These are phyloP conservation scores for Cytospora chrysosperma DNA, from an alignment of 2,329 filamentous ascomycete species.

Conservation along the genomic window DNA sequence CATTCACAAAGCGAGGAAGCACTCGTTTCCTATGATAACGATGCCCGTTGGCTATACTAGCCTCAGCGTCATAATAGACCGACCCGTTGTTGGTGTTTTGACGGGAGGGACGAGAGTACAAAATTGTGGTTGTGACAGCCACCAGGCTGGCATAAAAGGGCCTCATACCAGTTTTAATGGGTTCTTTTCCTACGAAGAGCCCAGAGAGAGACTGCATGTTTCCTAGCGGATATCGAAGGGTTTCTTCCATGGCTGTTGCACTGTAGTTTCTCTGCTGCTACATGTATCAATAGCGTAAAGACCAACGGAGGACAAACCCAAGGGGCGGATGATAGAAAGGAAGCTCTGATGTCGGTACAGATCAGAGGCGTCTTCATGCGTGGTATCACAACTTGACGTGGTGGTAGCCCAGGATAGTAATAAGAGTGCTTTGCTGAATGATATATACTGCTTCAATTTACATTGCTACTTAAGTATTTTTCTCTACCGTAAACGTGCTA, in stretches of 20 bases:
- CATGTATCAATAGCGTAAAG: neutral
- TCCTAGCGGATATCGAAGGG: neutral
- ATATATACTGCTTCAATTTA: conserved; percentile 1
- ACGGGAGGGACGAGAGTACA: no score
- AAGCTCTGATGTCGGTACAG: neutral
- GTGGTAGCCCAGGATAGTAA: neutral
- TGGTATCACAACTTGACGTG: neutral
- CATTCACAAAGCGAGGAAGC: no score
- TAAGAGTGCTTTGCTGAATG: neutral
- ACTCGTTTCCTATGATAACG: no score
- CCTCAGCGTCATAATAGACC: no score
- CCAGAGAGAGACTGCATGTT: neutral
- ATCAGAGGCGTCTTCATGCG: neutral
- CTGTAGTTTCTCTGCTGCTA: neutral
- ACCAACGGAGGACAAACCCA: neutral
- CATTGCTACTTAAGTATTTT: conserved; percentile 8
- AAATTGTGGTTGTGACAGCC: neutral
- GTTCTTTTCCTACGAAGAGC: neutral
- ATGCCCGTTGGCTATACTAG: no score
- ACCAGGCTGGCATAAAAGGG: neutral
- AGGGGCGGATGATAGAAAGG: neutral
- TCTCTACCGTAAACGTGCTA: neutral
- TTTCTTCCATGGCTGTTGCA: neutral
- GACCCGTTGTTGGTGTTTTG: no score
- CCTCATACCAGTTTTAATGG: neutral